Evolutionary conservation across 768 basidiomycete species (phyloP), one percentile per base, ranked within the genome.

Genomic region (Mrakia gelida): DNA sequence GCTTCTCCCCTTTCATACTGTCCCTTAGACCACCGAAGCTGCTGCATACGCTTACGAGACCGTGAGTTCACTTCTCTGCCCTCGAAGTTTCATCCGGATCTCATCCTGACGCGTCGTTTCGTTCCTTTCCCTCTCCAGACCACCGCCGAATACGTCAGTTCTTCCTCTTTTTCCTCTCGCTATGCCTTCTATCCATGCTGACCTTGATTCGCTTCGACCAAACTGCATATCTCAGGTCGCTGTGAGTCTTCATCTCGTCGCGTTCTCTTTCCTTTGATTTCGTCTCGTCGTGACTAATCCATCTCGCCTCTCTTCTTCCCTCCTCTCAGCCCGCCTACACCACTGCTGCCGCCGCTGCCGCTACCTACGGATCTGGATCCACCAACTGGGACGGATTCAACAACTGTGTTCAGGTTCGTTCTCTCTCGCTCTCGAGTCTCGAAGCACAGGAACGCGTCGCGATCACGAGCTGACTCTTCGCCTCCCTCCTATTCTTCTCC

Each of bases 121-220:
- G 10, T 59, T 28, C 26, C 28, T 28, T 59, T 56, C 54, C 26
- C 7, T 18, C n/a, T 59, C n/a, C 59, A 59, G 59, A 15, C 59
- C 59, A 59, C 59, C 59, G 28, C 59, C n/a, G 59, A n/a, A 59
- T 59, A 59, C 59, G 59, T 59, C 26, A 59, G 59, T n/a, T 59
- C 28, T 59, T 59, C 23, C 26, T 16, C 26, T n/a, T 18, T 28
- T 23, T 59, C 13, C 23, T 26, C 26, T 28, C 59, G 45, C 15
- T 52, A 1, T 16, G 21, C 18, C 1, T 45, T 45, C 11, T 13
- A 11, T 15, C 15, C 11, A 26, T 56, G 54, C 54, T 56, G 16
- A 56, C 11, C 11, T 13, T 23, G 9, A 8, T 26, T 23, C 23
- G n/a, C 26, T 56, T 56, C 23, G 54, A 23, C 54, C 23, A 2